phyloP scores from a whole-genome alignment of 495 filamentous ascomycete genomes.

The Penicilliopsis zonata region DNA sequence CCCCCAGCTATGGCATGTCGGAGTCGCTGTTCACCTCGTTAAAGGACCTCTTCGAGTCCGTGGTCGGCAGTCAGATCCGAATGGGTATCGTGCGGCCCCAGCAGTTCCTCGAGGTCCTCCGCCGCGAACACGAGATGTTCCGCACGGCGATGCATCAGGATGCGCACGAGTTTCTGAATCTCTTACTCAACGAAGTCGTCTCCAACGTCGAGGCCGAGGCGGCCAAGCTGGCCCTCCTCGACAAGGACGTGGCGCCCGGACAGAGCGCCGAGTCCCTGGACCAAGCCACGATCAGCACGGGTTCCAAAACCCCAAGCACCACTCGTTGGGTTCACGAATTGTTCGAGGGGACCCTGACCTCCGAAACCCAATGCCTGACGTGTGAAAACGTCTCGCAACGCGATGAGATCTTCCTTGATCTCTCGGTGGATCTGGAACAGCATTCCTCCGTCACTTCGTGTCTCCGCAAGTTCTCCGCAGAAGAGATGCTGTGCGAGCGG shows the following conservation, averaged over 20 bases:
- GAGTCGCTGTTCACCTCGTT: conserved; percentile 89
- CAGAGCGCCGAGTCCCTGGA: conserved; percentile 29
- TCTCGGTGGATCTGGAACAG: conserved; percentile 92
- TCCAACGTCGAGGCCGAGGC: conserved; percentile 81
- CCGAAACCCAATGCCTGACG: conserved; percentile 91
- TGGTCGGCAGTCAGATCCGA: conserved; percentile 69
- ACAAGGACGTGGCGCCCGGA: conserved; percentile 22
- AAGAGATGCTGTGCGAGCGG: conserved; percentile 96
- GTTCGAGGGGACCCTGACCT: conserved; percentile 89
- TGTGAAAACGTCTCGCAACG: conserved; percentile 92
- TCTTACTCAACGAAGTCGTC: conserved; percentile 92
- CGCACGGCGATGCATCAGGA: conserved; percentile 95
- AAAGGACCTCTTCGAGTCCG: conserved; percentile 90
- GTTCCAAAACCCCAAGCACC: conserved; percentile 35
- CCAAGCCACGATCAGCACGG: conserved; percentile 30
- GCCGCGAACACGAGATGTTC: conserved; percentile 95
- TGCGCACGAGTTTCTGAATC: conserved; percentile 91
- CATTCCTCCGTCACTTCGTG: conserved; percentile 96
- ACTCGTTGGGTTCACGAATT: conserved; percentile 95
- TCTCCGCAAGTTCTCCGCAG: conserved; percentile 87
- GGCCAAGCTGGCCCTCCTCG: conserved; percentile 33
- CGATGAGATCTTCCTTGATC: conserved; percentile 89
- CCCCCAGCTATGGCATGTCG: conserved; percentile 75
- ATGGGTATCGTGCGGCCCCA: conserved; percentile 89
- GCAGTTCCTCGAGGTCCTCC: conserved; percentile 85